Conservation (phyloP, 179 eudicot species). For the Monotropa hypopitys region DNA sequence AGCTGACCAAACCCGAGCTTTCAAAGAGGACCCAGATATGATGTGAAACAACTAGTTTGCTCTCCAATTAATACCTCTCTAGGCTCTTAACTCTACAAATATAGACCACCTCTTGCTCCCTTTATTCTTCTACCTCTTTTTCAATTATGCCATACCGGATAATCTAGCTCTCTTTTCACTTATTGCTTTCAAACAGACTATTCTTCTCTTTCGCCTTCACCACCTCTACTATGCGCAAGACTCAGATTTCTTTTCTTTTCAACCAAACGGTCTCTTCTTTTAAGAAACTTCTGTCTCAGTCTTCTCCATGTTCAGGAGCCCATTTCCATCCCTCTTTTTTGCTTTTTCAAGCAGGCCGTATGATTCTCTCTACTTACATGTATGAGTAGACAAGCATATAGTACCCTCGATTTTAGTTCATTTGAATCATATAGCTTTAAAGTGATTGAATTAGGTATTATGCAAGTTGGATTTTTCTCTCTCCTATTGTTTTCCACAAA, state of each 20-base stretch:
- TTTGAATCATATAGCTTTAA: no score
- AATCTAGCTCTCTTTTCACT: background rate
- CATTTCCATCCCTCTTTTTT: no score
- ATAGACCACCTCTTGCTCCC: background rate
- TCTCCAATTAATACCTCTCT: background rate
- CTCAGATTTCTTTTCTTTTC: background rate
- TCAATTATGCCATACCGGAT: background rate
- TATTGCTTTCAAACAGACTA: background rate
- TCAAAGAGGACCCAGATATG: background rate
- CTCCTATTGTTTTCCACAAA: no score
- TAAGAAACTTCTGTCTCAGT: no score
- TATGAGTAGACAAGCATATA: no score
- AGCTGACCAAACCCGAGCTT: background rate
- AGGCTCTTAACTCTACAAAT: background rate
- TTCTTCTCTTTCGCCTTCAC: background rate
- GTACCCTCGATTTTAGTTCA: no score
- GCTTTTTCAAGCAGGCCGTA: no score
- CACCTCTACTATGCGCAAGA: background rate
- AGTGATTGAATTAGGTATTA: no score
- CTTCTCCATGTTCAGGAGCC: no score
- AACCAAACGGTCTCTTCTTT: background rate
- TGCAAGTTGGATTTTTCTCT: no score
- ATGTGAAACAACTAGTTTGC: background rate
- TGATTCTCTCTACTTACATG: no score
- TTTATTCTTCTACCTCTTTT: background rate